Evolutionary conservation across 2,329 filamentous ascomycete genomes (phyloP).

Genomic region (Xenoacremonium recifei): DNA sequence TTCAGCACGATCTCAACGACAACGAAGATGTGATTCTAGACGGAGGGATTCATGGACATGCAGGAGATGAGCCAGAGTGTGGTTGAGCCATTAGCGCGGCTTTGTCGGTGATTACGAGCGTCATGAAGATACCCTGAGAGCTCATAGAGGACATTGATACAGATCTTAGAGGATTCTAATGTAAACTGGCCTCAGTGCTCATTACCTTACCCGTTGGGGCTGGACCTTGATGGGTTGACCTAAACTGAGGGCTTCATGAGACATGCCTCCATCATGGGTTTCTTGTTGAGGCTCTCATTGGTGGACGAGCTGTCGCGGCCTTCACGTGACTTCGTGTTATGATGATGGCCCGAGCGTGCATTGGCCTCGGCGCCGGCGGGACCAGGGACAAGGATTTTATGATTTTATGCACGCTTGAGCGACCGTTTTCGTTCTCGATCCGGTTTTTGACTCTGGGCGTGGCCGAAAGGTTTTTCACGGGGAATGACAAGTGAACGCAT

Average conservation of each 20-base stretch:
- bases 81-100: not conserved
- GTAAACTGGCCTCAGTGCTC: too few species aligned
- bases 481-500: too few species aligned
- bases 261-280: too few species aligned
- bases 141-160: not conserved
- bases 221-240: too few species aligned
- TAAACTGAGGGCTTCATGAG: too few species aligned
- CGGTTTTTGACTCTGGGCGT: too few species aligned
- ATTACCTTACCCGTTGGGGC: too few species aligned
- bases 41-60: slow-evolving; percentile 49
- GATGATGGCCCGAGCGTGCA: slow-evolving; percentile 21
- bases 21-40: slow-evolving; percentile 60
- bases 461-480: too few species aligned
- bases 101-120: not conserved
- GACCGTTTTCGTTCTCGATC: not conserved
- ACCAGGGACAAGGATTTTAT: slow-evolving; percentile 1
- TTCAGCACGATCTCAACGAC: slow-evolving; percentile 59
- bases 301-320: slow-evolving; percentile 6
- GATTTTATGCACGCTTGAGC: not conserved
- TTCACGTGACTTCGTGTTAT: slow-evolving; percentile 37
- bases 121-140: not conserved
- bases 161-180: too few species aligned
- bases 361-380: not conserved
- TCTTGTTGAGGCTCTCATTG: not conserved
- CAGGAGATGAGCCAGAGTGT: slow-evolving; percentile 36